phyloP scores from a whole-genome alignment of 2,329 filamentous ascomycete species.

The Zymoseptoria brevis region DNA sequence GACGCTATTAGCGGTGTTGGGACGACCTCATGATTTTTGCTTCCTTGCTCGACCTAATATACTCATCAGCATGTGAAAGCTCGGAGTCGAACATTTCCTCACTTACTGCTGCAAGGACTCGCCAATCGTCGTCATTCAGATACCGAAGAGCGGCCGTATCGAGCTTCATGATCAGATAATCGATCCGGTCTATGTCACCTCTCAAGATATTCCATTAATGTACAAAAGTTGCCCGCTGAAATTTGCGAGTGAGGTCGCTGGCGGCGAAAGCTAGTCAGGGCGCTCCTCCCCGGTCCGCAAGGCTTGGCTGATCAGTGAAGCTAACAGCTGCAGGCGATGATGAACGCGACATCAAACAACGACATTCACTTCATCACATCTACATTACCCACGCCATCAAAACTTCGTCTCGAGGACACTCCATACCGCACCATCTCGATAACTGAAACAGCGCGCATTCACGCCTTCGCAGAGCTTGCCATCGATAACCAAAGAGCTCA shows the following conservation, averaged over 20 bases:
- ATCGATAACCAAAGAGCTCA: constrained; percentile 2
- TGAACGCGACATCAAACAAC: neutral
- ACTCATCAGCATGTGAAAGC: constrained; percentile 15
- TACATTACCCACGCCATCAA: neutral
- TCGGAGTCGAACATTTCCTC: constrained; percentile 14
- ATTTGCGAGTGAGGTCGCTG: constrained; percentile 4
- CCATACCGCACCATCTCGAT: neutral
- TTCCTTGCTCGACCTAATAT: constrained; percentile 77
- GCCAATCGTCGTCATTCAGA: constrained; percentile 87
- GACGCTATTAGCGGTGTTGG: constrained; percentile 82
- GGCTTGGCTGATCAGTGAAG: constrained; percentile 1
- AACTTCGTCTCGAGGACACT: neutral
- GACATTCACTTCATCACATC: constrained; percentile 3
- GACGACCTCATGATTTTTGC: constrained; percentile 94
- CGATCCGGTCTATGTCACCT: constrained; percentile 1
- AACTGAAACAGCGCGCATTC: neutral
- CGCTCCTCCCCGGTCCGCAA: neutral
- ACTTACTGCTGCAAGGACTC: constrained; percentile 80
- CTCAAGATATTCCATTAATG: neutral
- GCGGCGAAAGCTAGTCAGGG: neutral
- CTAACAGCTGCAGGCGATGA: constrained; percentile 3
- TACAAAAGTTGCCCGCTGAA: neutral
- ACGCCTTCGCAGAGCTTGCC: neutral
- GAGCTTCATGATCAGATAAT: constrained; percentile 65
- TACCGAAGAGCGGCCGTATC: constrained; percentile 92